Percentiles rank a stretch among this genome's conserved stretches.
Evolutionary conservation across 2,329 filamentous ascomycete species (phyloP).

Genomic region (Hirsutella minnesotensis): DNA sequence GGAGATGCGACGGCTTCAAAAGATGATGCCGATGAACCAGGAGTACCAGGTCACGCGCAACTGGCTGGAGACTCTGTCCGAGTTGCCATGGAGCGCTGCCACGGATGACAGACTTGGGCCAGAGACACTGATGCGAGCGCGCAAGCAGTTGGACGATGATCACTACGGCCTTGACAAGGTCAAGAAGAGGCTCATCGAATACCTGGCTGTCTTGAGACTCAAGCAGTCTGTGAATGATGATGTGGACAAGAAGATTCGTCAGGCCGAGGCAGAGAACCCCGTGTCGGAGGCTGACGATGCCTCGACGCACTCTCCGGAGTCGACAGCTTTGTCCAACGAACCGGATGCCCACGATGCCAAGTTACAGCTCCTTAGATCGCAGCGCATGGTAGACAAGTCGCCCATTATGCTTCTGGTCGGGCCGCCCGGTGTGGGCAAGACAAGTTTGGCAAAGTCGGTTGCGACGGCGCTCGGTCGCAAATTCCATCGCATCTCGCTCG

Average conservation of each 20-base stretch:
- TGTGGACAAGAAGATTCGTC: slow-evolving; percentile 65
- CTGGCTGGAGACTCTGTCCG: slow-evolving; percentile 85
- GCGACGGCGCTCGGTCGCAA: slow-evolving; percentile 86
- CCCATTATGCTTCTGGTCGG: slow-evolving; percentile 89
- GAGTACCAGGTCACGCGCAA: slow-evolving; percentile 91
- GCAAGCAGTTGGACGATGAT: slow-evolving; percentile 87
- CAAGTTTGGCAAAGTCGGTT: slow-evolving; percentile 84
- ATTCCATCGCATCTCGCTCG: slow-evolving; percentile 93
- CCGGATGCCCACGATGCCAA: slow-evolving; percentile 40
- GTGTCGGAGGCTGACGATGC: slow-evolving; percentile 23
- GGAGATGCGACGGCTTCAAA: slow-evolving; percentile 76
- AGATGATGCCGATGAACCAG: slow-evolving; percentile 93
- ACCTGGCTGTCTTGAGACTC: slow-evolving; percentile 86
- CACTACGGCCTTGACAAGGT: slow-evolving; percentile 95
- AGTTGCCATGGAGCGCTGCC: slow-evolving; percentile 81
- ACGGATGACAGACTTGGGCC: slow-evolving; percentile 80
- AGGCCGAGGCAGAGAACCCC: slow-evolving; percentile 50
- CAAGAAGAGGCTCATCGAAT: slow-evolving; percentile 92
- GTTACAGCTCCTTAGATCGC: slow-evolving; percentile 64
- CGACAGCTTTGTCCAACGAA: slow-evolving; percentile 1
- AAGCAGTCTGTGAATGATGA: slow-evolving; percentile 85
- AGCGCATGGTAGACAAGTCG: slow-evolving; percentile 85
- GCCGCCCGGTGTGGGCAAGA: slow-evolving; percentile 92
- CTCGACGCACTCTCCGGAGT: background rate
- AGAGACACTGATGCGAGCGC: slow-evolving; percentile 65